These are phyloP conservation scores for Leishmania gerbilli DNA, from an alignment of 208 protist species.

Conservation along the genomic window DNA sequence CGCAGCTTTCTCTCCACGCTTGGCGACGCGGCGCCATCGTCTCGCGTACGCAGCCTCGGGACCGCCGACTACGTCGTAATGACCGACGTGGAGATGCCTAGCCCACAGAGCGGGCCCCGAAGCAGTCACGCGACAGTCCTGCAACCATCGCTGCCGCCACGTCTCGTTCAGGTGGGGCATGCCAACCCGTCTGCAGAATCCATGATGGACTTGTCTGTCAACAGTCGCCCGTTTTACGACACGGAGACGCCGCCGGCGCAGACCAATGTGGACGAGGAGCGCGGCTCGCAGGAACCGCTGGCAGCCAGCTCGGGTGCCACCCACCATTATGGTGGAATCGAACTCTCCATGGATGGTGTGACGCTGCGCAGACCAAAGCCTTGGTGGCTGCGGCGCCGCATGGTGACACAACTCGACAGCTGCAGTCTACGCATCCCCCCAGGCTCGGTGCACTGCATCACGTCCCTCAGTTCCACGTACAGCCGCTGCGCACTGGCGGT, in stretches of 20 bases:
- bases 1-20: constrained; percentile 1
- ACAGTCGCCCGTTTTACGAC: background rate
- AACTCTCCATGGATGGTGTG: constrained; percentile 23
- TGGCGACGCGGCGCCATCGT: background rate
- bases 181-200: background rate
- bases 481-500: constrained; percentile 22
- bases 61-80: background rate
- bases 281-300: background rate
- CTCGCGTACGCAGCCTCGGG: constrained; percentile 12
- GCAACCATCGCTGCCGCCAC: background rate
- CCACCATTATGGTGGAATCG: constrained; percentile 5
- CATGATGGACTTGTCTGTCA: background rate
- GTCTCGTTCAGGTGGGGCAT: background rate
- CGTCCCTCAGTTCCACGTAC: constrained; percentile 45
- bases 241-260: background rate
- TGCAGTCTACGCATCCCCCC: constrained; percentile 23
- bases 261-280: background rate
- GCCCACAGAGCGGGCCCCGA: background rate
- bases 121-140: background rate
- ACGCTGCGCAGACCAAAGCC: background rate
- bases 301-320: background rate
- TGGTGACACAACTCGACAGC: constrained; percentile 23
- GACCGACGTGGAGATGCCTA: background rate
- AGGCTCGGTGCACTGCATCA: constrained; percentile 30
- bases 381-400: constrained; percentile 1